phyloP scores from a whole-genome alignment of 495 filamentous ascomycete species.

The Neurospora pannonica region DNA sequence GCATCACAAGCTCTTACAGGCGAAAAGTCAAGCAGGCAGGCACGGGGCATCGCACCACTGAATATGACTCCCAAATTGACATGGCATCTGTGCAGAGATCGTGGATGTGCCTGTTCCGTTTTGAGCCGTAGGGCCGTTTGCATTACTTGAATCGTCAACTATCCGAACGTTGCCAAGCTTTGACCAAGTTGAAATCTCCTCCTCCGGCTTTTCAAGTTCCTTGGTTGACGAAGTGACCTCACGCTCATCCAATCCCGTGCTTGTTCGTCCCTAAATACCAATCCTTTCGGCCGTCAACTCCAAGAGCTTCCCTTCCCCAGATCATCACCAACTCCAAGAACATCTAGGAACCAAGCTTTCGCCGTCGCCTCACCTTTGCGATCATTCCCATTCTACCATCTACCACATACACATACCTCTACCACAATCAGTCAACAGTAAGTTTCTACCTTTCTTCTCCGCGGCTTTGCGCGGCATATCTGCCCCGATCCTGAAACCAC shows the following conservation, averaged over 20 bases:
- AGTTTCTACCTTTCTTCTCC: background rate
- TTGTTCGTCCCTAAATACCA: background rate
- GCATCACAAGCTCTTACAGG: background rate
- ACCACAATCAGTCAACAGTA: slow-evolving; percentile 6
- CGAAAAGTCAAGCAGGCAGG: background rate
- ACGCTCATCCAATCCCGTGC: background rate
- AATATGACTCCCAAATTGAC: background rate
- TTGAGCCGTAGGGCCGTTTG: background rate
- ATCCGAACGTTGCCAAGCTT: background rate
- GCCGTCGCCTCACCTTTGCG: background rate
- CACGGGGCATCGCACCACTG: background rate
- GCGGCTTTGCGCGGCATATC: background rate
- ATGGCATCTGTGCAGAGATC: background rate
- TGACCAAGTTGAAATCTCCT: background rate
- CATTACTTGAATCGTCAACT: background rate
- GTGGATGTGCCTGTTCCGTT: background rate
- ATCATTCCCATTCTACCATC: background rate
- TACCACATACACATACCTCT: background rate
- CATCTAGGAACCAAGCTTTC: background rate
- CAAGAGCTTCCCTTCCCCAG: background rate
- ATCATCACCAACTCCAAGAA: background rate
- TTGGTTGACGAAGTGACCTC: background rate
- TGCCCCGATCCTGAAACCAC: background rate
- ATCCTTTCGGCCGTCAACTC: background rate
- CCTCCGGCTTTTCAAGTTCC: background rate